A percentile compares a stretch with the other conserved stretches of the same genome.
Evolutionary conservation across 2,329 filamentous ascomycete species (phyloP).

Genomic region (Tolypocladium sp.): DNA sequence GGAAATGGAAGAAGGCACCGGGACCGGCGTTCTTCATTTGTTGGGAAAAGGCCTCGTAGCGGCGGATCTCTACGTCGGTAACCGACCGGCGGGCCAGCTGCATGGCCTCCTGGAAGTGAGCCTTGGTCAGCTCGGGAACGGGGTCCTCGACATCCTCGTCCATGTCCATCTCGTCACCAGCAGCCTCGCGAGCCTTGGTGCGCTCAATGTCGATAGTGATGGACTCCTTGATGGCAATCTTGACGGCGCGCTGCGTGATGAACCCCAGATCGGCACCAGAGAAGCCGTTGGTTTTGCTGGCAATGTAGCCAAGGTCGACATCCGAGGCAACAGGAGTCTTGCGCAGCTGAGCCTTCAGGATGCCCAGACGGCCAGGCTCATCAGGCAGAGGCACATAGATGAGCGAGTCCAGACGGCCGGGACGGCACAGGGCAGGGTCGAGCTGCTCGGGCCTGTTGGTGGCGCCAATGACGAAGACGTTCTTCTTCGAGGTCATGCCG

Average conservation of each 20-base stretch:
- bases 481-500: slow-evolving; percentile 99
- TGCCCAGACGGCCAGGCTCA: slow-evolving; percentile 77
- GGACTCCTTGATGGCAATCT: slow-evolving; percentile 97
- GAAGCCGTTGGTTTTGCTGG: slow-evolving; percentile 95
- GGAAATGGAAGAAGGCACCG: slow-evolving; percentile 98
- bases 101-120: slow-evolving; percentile 99
- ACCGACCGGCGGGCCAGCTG: slow-evolving; percentile 87
- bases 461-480: slow-evolving; percentile 98
- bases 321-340: slow-evolving; percentile 90
- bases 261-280: slow-evolving; percentile 99
- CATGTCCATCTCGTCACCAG: slow-evolving; percentile 65
- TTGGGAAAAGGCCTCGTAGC: slow-evolving; percentile 97
- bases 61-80: slow-evolving; percentile 91
- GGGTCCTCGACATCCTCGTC: slow-evolving; percentile 77
- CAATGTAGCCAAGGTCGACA: slow-evolving; percentile 85
- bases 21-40: slow-evolving; percentile 98
- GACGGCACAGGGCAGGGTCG: slow-evolving; percentile 94
- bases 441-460: slow-evolving; percentile 99
- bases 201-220: slow-evolving; percentile 85
- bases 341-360: slow-evolving; percentile 91
- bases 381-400: slow-evolving; percentile 97
- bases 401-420: slow-evolving; percentile 94
- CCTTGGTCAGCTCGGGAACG: slow-evolving; percentile 89
- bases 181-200: slow-evolving; percentile 78
- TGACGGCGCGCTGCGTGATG: slow-evolving; percentile 97